Percentiles rank a stretch among this genome's conserved stretches.
These are phyloP conservation scores for Candida ortonii DNA, from an alignment of 805 yeast species.

Conservation along the genomic window DNA sequence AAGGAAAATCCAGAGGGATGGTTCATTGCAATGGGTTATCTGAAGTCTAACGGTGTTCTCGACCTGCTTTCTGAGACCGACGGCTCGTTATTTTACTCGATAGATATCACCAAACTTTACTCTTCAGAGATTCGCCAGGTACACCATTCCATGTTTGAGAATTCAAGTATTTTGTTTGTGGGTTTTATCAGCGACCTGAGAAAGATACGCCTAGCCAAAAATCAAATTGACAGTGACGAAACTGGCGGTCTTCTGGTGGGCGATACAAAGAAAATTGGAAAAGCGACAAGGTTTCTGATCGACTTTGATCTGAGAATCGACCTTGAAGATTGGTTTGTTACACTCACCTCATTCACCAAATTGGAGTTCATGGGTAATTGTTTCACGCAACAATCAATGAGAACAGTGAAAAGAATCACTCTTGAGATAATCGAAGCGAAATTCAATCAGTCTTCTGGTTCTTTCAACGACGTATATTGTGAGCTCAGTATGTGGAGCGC, in stretches of 20 bases:
- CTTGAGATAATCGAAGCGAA: slow-evolving; percentile 67
- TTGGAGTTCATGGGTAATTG: slow-evolving; percentile 43
- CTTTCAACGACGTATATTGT: slow-evolving; percentile 45
- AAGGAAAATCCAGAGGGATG: slow-evolving; percentile 48
- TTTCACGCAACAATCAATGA: slow-evolving; percentile 36
- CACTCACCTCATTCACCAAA: slow-evolving; percentile 59
- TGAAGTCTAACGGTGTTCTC: slow-evolving; percentile 60
- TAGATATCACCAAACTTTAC: slow-evolving; percentile 51
- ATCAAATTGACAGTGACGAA: slow-evolving; percentile 16
- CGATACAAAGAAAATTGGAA: slow-evolving; percentile 10
- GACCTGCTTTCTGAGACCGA: slow-evolving; percentile 62
- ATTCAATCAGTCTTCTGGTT: slow-evolving; percentile 32
- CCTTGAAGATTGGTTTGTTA: slow-evolving; percentile 75
- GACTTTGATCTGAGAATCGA: slow-evolving; percentile 67
- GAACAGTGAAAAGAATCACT: slow-evolving; percentile 51
- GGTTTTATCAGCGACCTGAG: slow-evolving; percentile 58
- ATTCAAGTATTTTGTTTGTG: slow-evolving; percentile 55
- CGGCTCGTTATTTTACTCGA: slow-evolving; percentile 56
- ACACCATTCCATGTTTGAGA: slow-evolving; percentile 60
- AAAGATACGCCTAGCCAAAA: slow-evolving; percentile 36
- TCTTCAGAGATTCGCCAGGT: slow-evolving; percentile 62
- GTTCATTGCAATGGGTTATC: slow-evolving; percentile 70
- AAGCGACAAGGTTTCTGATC: slow-evolving; percentile 42
- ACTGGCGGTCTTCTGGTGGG: slow-evolving; percentile 8
- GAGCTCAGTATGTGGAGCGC: slow-evolving; percentile 72